These are phyloP conservation scores for Tolypocladium pustulatum DNA, from an alignment of 2,329 filamentous ascomycete species.

Conservation along the genomic window DNA sequence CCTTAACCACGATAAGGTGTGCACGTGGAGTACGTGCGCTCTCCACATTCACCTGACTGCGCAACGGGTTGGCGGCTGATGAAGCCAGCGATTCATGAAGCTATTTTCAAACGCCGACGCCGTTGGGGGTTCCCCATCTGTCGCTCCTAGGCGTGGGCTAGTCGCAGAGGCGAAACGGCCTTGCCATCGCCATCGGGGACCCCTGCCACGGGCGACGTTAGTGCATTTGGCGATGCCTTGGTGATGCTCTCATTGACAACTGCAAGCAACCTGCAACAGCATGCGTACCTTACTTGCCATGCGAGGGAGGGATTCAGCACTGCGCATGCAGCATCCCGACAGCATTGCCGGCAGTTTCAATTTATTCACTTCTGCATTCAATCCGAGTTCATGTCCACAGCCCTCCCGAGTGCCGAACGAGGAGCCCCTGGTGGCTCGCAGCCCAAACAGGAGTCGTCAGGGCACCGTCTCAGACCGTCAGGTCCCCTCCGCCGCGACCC, in stretches of 20 bases:
- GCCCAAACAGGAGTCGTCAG: slow-evolving; percentile 18
- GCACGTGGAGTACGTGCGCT: neutral
- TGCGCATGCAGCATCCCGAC: neutral
- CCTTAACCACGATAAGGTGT: neutral
- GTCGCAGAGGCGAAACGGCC: neutral
- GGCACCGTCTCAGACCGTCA: slow-evolving; percentile 15
- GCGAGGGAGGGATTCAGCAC: neutral
- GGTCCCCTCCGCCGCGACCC: neutral
- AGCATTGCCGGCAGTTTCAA: neutral
- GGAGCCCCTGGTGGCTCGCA: neutral
- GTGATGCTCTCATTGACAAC: neutral
- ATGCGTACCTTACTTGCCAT: neutral
- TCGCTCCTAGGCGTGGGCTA: too few species aligned
- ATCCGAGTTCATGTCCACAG: neutral
- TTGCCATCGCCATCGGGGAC: neutral
- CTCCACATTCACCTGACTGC: neutral
- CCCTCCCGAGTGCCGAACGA: neutral
- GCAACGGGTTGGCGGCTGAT: neutral
- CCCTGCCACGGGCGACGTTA: too few species aligned
- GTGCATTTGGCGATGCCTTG: neutral
- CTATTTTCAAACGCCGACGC: neutral
- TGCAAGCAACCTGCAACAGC: too few species aligned
- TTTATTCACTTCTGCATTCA: neutral
- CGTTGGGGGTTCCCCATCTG: neutral
- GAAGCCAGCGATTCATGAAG: neutral